Conservation (phyloP, 257 asterid genomes). For the Henckelia pumila region DNA sequence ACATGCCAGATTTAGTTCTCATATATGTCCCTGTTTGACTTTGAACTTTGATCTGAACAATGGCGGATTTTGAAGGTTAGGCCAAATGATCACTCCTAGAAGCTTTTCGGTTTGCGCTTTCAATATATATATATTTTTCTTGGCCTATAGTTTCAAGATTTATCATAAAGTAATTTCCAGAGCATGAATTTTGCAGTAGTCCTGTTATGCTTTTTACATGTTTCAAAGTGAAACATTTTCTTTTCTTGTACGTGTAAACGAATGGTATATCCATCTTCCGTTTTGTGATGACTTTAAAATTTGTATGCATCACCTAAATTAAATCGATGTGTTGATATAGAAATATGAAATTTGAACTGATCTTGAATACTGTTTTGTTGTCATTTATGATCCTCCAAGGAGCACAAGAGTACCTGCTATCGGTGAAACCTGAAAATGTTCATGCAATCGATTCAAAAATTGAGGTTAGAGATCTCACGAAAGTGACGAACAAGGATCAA, state of each 20-base stretch:
- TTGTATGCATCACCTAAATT: background rate
- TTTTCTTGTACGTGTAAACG: background rate
- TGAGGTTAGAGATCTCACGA: constrained; percentile 54
- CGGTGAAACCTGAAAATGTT: constrained; percentile 27
- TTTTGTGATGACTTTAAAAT: background rate
- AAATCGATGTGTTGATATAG: too few relatives aligned
- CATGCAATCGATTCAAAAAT: constrained; percentile 33
- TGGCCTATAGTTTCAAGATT: background rate
- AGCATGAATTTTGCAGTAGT: too few relatives aligned
- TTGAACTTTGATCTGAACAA: constrained; percentile 5
- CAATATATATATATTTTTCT: background rate
- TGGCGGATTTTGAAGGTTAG: constrained; percentile 35
- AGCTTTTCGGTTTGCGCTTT: background rate
- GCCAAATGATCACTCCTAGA: background rate
- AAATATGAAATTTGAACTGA: background rate
- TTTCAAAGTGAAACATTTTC: background rate
- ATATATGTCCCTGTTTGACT: background rate
- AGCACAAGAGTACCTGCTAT: constrained; percentile 40
- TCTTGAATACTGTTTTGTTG: background rate
- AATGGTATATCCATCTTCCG: background rate
- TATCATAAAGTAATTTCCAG: too few relatives aligned
- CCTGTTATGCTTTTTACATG: too few relatives aligned
- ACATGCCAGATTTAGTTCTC: background rate
- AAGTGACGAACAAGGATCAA: constrained; percentile 43
- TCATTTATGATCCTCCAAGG: constrained; percentile 27